phyloP scores from a whole-genome alignment of 805 yeast genomes.

The Spathaspora passalidarum region DNA sequence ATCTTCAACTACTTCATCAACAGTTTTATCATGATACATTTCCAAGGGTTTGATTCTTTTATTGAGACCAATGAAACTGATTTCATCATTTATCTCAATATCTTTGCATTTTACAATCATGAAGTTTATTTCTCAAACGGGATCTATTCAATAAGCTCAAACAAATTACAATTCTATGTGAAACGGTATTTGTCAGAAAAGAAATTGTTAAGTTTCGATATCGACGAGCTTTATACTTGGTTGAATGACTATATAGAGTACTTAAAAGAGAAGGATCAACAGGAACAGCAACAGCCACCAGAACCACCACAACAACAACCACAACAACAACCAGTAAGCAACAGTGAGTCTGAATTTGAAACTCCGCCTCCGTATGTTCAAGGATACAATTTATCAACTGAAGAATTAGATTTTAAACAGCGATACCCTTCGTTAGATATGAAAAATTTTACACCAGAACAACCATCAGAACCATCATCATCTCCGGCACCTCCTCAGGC shows the following conservation, averaged over 20 bases:
- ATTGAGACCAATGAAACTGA: constrained; percentile 35
- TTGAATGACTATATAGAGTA: constrained; percentile 37
- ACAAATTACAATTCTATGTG: constrained; percentile 6
- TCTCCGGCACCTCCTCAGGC: background rate
- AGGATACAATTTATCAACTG: background rate
- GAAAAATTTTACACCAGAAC: background rate
- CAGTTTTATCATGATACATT: constrained; percentile 40
- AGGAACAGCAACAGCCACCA: constrained; percentile 5
- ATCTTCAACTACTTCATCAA: constrained; percentile 42
- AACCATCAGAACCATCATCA: background rate
- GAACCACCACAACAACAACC: background rate
- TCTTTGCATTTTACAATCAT: constrained; percentile 37
- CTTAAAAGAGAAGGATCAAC: constrained; percentile 25
- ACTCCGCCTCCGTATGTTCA: background rate
- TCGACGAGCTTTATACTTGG: constrained; percentile 36
- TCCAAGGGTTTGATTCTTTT: constrained; percentile 40
- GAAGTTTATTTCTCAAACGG: constrained; percentile 22
- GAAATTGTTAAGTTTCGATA: constrained; percentile 30
- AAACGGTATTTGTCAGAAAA: constrained; percentile 24
- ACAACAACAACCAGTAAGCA: background rate
- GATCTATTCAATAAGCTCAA: constrained; percentile 19
- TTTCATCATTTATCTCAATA: constrained; percentile 39
- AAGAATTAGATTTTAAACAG: constrained; percentile 1
- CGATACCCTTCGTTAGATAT: background rate
- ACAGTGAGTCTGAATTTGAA: background rate